Conservation (phyloP, 2,329 filamentous ascomycete species). For the Paraphaeosphaeria minitans region DNA sequence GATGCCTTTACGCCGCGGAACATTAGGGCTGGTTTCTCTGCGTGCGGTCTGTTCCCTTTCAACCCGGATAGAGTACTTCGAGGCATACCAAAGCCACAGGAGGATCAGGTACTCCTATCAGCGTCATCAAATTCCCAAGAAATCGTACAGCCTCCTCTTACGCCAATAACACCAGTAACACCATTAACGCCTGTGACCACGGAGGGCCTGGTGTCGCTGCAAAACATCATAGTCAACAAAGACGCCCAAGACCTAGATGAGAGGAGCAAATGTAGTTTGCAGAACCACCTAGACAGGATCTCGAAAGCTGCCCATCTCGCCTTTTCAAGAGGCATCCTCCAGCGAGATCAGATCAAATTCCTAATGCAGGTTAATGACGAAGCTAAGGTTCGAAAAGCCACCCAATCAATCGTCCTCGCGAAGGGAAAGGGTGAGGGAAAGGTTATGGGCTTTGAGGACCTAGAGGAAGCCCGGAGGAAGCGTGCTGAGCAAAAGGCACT, state of each 20-base stretch:
- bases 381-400: slow-evolving; percentile 21
- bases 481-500: background rate
- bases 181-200: background rate
- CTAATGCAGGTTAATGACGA: slow-evolving; percentile 32
- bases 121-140: background rate
- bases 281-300: slow-evolving; percentile 14
- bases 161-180: slow-evolving; percentile 14
- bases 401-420: too few species aligned
- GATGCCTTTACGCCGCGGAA: too few species aligned
- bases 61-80: slow-evolving; percentile 33
- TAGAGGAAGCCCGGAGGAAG: background rate
- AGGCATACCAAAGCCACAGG: slow-evolving; percentile 24
- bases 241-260: slow-evolving; percentile 15
- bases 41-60: slow-evolving; percentile 30
- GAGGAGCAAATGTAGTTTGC: slow-evolving; percentile 18
- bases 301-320: slow-evolving; percentile 26
- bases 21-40: slow-evolving; percentile 22
- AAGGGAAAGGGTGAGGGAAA: too few species aligned
- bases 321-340: slow-evolving; percentile 24
- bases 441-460: slow-evolving; percentile 4
- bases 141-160: slow-evolving; percentile 26
- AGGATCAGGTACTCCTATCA: background rate
- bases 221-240: slow-evolving; percentile 15
- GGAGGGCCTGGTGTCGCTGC: slow-evolving; percentile 17
- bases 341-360: slow-evolving; percentile 29